Percentiles rank a stretch among this genome's conserved stretches.
Conservation (phyloP, 2,329 filamentous ascomycete genomes). For the Aspergillus sergii region DNA sequence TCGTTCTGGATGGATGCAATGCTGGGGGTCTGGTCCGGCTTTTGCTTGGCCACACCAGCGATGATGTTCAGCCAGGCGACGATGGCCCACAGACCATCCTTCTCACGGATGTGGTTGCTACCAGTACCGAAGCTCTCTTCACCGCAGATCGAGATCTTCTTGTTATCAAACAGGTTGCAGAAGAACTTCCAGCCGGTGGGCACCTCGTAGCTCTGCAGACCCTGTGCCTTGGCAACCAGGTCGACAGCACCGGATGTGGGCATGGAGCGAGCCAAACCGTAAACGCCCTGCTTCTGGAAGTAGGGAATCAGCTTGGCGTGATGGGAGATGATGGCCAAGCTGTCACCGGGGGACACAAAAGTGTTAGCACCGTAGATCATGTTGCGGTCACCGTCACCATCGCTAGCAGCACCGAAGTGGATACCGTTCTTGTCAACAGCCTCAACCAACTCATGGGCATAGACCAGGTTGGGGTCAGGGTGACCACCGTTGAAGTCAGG, state of each 20-base stretch:
- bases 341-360: slow-evolving; percentile 97
- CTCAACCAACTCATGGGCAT: slow-evolving; percentile 92
- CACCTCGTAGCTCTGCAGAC: slow-evolving; percentile 90
- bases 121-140: slow-evolving; percentile 98
- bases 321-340: slow-evolving; percentile 96
- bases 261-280: slow-evolving; percentile 95
- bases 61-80: slow-evolving; percentile 99
- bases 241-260: slow-evolving; percentile 95
- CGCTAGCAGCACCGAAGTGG: slow-evolving; percentile 93
- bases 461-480: slow-evolving; percentile 96
- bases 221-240: slow-evolving; percentile 92
- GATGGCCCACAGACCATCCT: slow-evolving; percentile 97
- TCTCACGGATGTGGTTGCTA: slow-evolving; percentile 98
- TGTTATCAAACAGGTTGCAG: slow-evolving; percentile 89
- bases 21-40: slow-evolving; percentile 77
- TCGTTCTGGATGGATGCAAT: slow-evolving; percentile 96
- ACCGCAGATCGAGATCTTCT: slow-evolving; percentile 97
- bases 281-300: slow-evolving; percentile 96
- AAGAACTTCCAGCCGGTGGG: slow-evolving; percentile 99
- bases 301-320: slow-evolving; percentile 95
- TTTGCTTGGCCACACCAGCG: slow-evolving; percentile 83
- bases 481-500: slow-evolving; percentile 97
- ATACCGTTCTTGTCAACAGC: slow-evolving; percentile 88
- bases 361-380: slow-evolving; percentile 99
- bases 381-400: slow-evolving; percentile 97